These are phyloP conservation scores for Xylaria sp. DNA, from an alignment of 2,329 filamentous ascomycete genomes.

Conservation along the genomic window DNA sequence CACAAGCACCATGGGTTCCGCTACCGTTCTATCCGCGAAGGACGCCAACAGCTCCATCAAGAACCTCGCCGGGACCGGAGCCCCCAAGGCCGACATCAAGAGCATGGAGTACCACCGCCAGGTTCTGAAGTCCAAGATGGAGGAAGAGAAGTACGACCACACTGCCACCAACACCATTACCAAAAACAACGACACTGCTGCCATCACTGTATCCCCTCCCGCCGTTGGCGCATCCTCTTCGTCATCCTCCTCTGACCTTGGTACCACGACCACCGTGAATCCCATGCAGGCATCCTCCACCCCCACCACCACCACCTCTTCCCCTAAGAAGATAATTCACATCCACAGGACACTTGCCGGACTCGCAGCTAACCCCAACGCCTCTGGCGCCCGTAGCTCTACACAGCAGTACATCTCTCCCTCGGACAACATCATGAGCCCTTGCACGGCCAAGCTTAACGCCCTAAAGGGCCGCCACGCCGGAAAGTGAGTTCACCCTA, in stretches of 20 bases:
- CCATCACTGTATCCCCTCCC: neutral
- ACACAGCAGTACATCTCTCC: slow-evolving; percentile 74
- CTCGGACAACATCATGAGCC: slow-evolving; percentile 88
- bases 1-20: slow-evolving; percentile 54
- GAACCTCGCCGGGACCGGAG: slow-evolving; percentile 37
- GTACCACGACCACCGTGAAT: slow-evolving; percentile 24
- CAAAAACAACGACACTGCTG: slow-evolving; percentile 7
- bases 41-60: slow-evolving; percentile 63
- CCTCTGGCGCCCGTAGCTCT: slow-evolving; percentile 40
- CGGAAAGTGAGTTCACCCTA: slow-evolving; percentile 65
- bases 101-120: slow-evolving; percentile 81
- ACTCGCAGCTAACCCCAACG: slow-evolving; percentile 36
- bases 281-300: slow-evolving; percentile 20
- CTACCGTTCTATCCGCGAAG: slow-evolving; percentile 67
- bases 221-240: slow-evolving; percentile 1
- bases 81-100: slow-evolving; percentile 58
- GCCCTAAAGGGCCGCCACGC: slow-evolving; percentile 82
- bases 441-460: slow-evolving; percentile 81
- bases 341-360: slow-evolving; percentile 29
- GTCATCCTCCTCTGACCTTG: slow-evolving; percentile 21
- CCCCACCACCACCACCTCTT: no score
- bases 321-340: slow-evolving; percentile 30
- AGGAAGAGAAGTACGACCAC: slow-evolving; percentile 62
- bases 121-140: slow-evolving; percentile 74
- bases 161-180: slow-evolving; percentile 12